phyloP scores from a whole-genome alignment of 202 grass and related monocot genomes.

The Saccharum hybrid region DNA sequence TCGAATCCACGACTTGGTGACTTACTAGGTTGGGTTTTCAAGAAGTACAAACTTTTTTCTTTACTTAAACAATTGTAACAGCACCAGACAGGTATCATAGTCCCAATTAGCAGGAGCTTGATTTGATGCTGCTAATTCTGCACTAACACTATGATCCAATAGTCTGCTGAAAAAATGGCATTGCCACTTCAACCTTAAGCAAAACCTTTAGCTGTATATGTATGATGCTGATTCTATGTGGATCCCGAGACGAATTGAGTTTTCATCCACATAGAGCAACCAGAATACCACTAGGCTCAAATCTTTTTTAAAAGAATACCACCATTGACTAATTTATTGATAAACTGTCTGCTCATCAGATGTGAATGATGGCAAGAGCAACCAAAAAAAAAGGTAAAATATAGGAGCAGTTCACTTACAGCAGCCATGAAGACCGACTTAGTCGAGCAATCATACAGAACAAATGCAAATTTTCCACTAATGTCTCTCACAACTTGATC shows the following conservation, averaged over 20 bases:
- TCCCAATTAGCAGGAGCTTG: not conserved
- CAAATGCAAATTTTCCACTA: slow-evolving; percentile 61
- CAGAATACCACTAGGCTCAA: not conserved
- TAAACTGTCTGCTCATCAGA: not conserved
- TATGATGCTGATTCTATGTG: not conserved
- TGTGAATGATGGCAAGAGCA: not conserved
- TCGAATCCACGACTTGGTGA: too few species aligned
- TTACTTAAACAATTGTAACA: not conserved
- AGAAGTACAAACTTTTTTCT: too few species aligned
- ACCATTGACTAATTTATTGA: not conserved
- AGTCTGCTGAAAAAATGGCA: not conserved
- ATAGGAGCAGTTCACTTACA: slow-evolving; percentile 44
- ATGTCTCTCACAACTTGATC: slow-evolving; percentile 70
- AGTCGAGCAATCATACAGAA: slow-evolving; percentile 63
- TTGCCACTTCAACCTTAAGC: not conserved
- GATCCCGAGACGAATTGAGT: not conserved
- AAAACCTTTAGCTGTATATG: not conserved
- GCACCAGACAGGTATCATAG: not conserved
- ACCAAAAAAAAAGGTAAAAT: not conserved
- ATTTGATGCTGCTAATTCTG: not conserved
- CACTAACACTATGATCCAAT: not conserved
- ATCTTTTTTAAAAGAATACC: not conserved
- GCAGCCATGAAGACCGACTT: slow-evolving; percentile 66
- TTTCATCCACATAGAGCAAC: too few species aligned
- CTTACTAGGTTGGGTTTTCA: too few species aligned